Evolutionary conservation across 345 rosid genomes (phyloP).

Genomic region (Triadica sebifera): DNA sequence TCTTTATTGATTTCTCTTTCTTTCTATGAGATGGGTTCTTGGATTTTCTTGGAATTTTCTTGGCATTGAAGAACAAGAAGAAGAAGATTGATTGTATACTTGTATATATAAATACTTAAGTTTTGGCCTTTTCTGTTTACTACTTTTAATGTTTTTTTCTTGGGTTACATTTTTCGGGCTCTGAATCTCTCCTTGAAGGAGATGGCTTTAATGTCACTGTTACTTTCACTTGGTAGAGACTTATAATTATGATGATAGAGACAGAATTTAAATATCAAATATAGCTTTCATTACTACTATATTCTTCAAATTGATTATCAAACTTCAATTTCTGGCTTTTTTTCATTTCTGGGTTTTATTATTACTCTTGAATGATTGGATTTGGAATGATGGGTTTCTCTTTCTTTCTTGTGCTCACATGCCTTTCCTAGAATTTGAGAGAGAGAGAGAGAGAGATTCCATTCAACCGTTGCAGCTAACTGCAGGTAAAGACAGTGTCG

Average conservation of each 20-base stretch:
- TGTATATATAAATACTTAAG: constrained; percentile 44
- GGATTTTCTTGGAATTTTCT: constrained; percentile 1
- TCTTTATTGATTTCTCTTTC: constrained; percentile 14
- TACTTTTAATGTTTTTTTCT: constrained; percentile 2
- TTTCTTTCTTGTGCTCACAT: constrained; percentile 22
- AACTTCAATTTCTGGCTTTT: neutral
- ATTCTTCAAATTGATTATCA: neutral
- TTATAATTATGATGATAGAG: constrained; percentile 9
- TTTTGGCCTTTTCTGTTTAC: constrained; percentile 1
- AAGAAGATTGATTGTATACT: constrained; percentile 21
- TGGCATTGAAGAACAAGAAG: constrained; percentile 31
- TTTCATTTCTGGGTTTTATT: constrained; percentile 8
- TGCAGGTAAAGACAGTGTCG: no score
- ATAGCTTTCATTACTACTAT: neutral
- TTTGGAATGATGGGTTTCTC: constrained; percentile 12
- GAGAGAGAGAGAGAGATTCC: constrained; percentile 42
- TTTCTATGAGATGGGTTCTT: constrained; percentile 24
- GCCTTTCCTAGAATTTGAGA: neutral
- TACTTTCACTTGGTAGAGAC: constrained; percentile 13
- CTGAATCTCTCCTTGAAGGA: constrained; percentile 25
- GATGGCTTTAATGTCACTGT: constrained; percentile 13
- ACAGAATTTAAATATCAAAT: constrained; percentile 3
- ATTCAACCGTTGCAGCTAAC: constrained; percentile 24
- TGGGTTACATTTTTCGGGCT: constrained; percentile 17
- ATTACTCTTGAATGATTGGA: constrained; percentile 4